Base-by-base conservation (phyloP, 768 basidiomycete species). In the Fistulinella prunicolor region DNA sequence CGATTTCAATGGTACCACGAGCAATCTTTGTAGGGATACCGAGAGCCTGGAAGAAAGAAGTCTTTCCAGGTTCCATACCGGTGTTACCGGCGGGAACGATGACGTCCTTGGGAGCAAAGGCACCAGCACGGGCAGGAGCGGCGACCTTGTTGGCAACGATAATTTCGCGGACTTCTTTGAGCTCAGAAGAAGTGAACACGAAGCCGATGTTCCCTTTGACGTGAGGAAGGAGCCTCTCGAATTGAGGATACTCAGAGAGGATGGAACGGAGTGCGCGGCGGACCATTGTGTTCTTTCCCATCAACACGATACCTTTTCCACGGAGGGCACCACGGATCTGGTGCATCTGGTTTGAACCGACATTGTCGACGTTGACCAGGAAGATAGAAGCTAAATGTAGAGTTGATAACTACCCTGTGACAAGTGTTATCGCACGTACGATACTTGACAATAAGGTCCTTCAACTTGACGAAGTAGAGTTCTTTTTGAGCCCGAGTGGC, bases 271-370 rank as follows among this genome's bases (percentile, higher is more conserved):
- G 81, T 52, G 94, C 96, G 63, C 96, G 92, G 76, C 96, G 91
- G 63, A 99, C 94, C 95, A 98, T 97, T 68, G 96, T 99, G 85
- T 99, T 99, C 78, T 99, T 99, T 68, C 96, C 96, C 96, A 99
- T 99, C 62, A 99, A 74, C 58, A 99, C 94, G 51, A 94, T 75
- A 77, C 91, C 96, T 71, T 90, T 93, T 65, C 94, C 93, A 62
- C 96, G 92, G 71, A 99, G 92, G 42, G 94, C 78, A 46, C 85
- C 87, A 79, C 89, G 93, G 57, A 95, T 94, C 71, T 95, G 93
- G 66, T 96, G 94, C 88, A 97, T 94, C 76, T 99, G 96, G 80
- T 97, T 96, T 53, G 94, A 97, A 49, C 94, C 91, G 68, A 99
- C 96, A 76, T 98, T 99, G 84, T 98, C 96, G 70, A 99, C 94